Percentiles rank a stretch among this genome's conserved stretches.
phyloP scores from a whole-genome alignment of 768 basidiomycete species.

The Tricholoma sp. region DNA sequence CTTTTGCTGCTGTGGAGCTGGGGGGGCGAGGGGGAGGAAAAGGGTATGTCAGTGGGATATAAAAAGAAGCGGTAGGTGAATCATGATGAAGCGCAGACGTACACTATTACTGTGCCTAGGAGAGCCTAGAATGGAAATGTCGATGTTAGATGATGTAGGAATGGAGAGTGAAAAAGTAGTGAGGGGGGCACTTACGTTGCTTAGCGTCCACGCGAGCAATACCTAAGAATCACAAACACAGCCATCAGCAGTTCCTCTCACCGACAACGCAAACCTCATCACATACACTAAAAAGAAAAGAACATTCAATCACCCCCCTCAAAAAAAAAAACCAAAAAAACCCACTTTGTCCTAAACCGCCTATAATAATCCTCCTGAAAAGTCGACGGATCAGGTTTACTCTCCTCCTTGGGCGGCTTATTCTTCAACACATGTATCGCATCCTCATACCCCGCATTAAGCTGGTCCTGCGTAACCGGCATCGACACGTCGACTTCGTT shows the following conservation, averaged over 20 bases:
- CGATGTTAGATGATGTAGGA: slow-evolving; percentile 6
- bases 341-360: slow-evolving; percentile 85
- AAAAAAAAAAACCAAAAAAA: neutral
- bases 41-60: neutral
- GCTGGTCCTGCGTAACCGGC: slow-evolving; percentile 84
- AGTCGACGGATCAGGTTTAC: slow-evolving; percentile 55
- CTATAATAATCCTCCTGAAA: slow-evolving; percentile 85
- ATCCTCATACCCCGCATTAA: slow-evolving; percentile 87
- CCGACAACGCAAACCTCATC: neutral
- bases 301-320: slow-evolving; percentile 12
- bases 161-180: neutral
- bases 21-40: too few relatives aligned
- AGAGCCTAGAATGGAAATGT: slow-evolving; percentile 39
- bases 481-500: slow-evolving; percentile 85
- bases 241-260: neutral
- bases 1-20: slow-evolving; percentile 46
- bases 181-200: slow-evolving; percentile 51
- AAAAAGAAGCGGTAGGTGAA: neutral
- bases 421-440: slow-evolving; percentile 77
- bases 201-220: slow-evolving; percentile 82
- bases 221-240: slow-evolving; percentile 40
- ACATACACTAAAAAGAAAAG: slow-evolving; percentile 25
- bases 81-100: slow-evolving; percentile 24
- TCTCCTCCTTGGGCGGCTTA: slow-evolving; percentile 71
- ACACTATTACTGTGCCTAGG: slow-evolving; percentile 73